Percentiles rank a stretch among this genome's conserved stretches.
Conservation (phyloP, 2,329 filamentous ascomycete species). For the Scleromitrula shiraiana region DNA sequence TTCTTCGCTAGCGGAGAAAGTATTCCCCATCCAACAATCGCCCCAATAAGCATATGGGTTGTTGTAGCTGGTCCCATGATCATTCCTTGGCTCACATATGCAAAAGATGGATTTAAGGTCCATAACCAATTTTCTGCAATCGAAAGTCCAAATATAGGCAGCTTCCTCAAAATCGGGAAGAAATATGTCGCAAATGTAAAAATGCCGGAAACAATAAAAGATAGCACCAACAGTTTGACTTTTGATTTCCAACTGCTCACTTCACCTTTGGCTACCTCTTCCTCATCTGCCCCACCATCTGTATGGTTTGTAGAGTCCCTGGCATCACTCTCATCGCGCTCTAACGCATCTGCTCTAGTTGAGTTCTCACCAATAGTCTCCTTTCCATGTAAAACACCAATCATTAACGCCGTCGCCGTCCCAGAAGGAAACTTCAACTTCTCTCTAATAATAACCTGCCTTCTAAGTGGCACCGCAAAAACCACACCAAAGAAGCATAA, state of each 20-base stretch:
- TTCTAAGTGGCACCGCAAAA: slow-evolving; percentile 84
- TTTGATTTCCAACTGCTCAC: slow-evolving; percentile 29
- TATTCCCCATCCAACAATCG: slow-evolving; percentile 81
- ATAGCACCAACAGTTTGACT: slow-evolving; percentile 38
- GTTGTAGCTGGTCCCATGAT: slow-evolving; percentile 98
- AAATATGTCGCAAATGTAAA: slow-evolving; percentile 87
- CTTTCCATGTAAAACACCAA: slow-evolving; percentile 75
- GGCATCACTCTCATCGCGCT: background rate
- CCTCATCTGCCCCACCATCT: slow-evolving; percentile 15
- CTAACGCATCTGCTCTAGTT: slow-evolving; percentile 1
- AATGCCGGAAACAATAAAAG: slow-evolving; percentile 51
- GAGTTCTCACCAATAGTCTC: slow-evolving; percentile 24
- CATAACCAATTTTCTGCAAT: slow-evolving; percentile 81
- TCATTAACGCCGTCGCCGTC: slow-evolving; percentile 90
- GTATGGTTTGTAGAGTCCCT: slow-evolving; percentile 2
- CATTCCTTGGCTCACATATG: slow-evolving; percentile 93
- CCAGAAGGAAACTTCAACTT: slow-evolving; percentile 91
- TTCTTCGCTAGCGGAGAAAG: slow-evolving; percentile 82
- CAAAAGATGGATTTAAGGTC: slow-evolving; percentile 94
- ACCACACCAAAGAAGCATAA: slow-evolving; percentile 96
- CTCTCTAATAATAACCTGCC: slow-evolving; percentile 88
- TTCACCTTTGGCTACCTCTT: slow-evolving; percentile 20
- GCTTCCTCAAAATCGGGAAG: slow-evolving; percentile 69
- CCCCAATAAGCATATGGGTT: slow-evolving; percentile 88
- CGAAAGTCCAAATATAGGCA: slow-evolving; percentile 75